Percentiles rank a stretch among this genome's conserved stretches.
These are phyloP conservation scores for Trametes villosa DNA, from an alignment of 768 basidiomycete genomes.

Conservation along the genomic window DNA sequence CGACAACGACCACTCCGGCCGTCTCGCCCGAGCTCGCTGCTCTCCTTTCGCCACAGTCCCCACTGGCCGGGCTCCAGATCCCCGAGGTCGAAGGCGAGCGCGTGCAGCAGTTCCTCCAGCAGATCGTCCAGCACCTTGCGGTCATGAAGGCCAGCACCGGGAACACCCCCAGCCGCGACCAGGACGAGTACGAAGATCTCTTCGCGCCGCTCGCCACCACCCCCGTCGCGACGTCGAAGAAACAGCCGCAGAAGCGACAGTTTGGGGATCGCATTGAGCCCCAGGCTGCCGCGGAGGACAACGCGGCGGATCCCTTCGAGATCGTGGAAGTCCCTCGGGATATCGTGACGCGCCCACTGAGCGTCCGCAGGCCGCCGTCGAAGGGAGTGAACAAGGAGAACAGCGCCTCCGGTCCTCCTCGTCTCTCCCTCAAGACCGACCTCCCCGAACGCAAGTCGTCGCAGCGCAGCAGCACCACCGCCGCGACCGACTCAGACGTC, in stretches of 20 bases:
- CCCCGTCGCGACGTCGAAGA: slow-evolving; percentile 4
- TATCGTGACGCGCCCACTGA: slow-evolving; percentile 48
- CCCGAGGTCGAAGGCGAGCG: slow-evolving; percentile 75
- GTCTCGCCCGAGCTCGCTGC: slow-evolving; percentile 5
- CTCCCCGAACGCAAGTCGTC: slow-evolving; percentile 45
- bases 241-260: slow-evolving; percentile 15
- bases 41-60: slow-evolving; percentile 1
- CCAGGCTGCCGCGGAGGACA: neutral
- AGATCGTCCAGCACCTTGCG: slow-evolving; percentile 81
- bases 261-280: slow-evolving; percentile 25
- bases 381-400: slow-evolving; percentile 64
- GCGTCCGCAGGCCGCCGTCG: slow-evolving; percentile 35
- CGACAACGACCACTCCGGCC: slow-evolving; percentile 8
- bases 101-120: slow-evolving; percentile 84
- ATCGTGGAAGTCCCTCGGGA: slow-evolving; percentile 16
- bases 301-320: slow-evolving; percentile 14
- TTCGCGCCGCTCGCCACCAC: slow-evolving; percentile 20
- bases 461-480: slow-evolving; percentile 40
- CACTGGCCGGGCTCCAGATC: slow-evolving; percentile 37
- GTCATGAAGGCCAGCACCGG: slow-evolving; percentile 53
- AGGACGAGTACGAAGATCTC: slow-evolving; percentile 16
- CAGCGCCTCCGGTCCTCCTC: slow-evolving; percentile 18
- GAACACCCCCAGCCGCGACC: neutral
- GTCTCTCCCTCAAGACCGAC: slow-evolving; percentile 20
- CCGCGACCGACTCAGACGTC: slow-evolving; percentile 23